Percentiles rank a stretch among this genome's conserved stretches.
Evolutionary conservation across 139 green algal genomes (phyloP).

Genomic region (Micractinium sp.): DNA sequence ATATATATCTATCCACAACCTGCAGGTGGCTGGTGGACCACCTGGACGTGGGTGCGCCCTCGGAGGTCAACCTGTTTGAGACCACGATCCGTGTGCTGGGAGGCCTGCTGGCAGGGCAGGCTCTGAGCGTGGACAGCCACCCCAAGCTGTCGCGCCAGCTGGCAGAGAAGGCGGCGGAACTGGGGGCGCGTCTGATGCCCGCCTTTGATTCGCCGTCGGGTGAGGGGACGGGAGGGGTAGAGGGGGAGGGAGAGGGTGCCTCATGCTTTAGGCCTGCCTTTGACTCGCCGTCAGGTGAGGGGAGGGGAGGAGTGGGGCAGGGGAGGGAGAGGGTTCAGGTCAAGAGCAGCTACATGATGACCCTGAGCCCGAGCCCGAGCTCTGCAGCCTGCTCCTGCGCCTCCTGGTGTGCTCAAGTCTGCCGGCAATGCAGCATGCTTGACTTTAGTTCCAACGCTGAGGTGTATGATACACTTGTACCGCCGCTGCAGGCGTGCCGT

Average conservation of each 20-base stretch:
- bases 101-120: constrained; percentile 84
- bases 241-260: too few species aligned
- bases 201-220: constrained; percentile 51
- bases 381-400: too few species aligned
- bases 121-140: constrained; percentile 52
- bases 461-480: background rate
- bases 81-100: constrained; percentile 94
- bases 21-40: constrained; percentile 23
- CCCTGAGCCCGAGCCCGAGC: too few species aligned
- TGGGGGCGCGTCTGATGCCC: constrained; percentile 52
- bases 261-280: too few species aligned
- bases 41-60: constrained; percentile 21
- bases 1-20: too few species aligned
- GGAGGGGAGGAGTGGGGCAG: too few species aligned
- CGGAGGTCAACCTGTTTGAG: constrained; percentile 87
- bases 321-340: too few species aligned
- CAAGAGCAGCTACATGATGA: too few species aligned
- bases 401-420: too few species aligned
- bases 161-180: constrained; percentile 47
- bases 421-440: too few species aligned
- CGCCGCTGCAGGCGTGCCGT: constrained; percentile 51
- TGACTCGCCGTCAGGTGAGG: constrained; percentile 39
- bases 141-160: constrained; percentile 2
- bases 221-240: background rate
- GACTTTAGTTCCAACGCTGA: too few species aligned